phyloP scores from a whole-genome alignment of 345 rosid genomes.

The Pugionium dolabratum region DNA sequence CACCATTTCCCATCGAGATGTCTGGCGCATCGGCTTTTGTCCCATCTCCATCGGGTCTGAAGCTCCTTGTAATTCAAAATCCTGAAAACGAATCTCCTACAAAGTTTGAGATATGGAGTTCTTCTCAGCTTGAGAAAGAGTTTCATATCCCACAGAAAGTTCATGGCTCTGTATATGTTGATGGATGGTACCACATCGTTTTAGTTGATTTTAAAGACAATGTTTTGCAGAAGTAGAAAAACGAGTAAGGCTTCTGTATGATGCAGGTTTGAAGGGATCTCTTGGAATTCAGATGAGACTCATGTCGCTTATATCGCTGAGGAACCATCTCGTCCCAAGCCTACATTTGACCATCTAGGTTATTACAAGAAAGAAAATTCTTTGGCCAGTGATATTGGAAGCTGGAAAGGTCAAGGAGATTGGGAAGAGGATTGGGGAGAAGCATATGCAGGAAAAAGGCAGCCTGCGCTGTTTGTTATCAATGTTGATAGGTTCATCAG shows the following conservation, averaged over 20 bases:
- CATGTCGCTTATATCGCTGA: conserved; percentile 83
- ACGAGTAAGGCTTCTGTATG: conserved; percentile 28
- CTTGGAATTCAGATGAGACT: conserved; percentile 87
- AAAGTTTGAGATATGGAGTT: conserved; percentile 81
- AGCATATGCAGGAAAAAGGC: conserved; percentile 84
- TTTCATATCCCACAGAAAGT: conserved; percentile 68
- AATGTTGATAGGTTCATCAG: conserved; percentile 55
- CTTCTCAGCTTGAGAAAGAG: conserved; percentile 76
- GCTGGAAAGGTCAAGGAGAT: conserved; percentile 97
- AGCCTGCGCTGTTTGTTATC: conserved; percentile 72
- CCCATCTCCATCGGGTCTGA: conserved; percentile 87
- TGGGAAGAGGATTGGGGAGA: conserved; percentile 99
- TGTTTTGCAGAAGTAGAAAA: conserved; percentile 11
- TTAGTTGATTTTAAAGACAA: neutral
- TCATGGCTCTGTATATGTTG: conserved; percentile 80
- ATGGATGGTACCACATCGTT: conserved; percentile 66
- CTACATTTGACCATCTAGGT: conserved; percentile 60
- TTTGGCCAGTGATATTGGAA: conserved; percentile 55
- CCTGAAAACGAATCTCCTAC: conserved; percentile 80
- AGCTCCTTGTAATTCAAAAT: conserved; percentile 75
- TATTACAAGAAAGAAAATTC: conserved; percentile 52
- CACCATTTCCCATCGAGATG: conserved; percentile 87
- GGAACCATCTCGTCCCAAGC: conserved; percentile 63
- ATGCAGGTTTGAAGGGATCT: conserved; percentile 90
- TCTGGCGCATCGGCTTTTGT: conserved; percentile 59